Evolutionary conservation across 805 yeast species (phyloP).

Genomic region (Starmerella sirachaensis): DNA sequence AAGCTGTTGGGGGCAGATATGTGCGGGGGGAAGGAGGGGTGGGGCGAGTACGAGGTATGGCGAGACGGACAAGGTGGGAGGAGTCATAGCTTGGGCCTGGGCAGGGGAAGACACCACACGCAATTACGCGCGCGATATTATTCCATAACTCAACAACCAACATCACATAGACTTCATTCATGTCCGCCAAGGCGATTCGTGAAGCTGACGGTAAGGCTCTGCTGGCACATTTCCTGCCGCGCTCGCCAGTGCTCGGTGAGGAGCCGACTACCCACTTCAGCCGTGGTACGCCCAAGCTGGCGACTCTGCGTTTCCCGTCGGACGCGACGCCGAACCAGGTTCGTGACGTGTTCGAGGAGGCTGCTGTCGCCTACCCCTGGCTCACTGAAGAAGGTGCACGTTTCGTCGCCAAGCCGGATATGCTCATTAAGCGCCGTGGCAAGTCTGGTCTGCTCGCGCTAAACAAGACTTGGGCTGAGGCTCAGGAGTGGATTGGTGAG

Average conservation of each 20-base stretch:
- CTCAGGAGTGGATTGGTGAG: constrained; percentile 34
- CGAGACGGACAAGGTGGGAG: no score
- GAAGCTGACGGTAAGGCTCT: constrained; percentile 39
- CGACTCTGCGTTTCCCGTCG: constrained; percentile 29
- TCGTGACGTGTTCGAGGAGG: constrained; percentile 28
- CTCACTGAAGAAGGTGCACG: constrained; percentile 28
- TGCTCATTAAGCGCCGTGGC: constrained; percentile 37
- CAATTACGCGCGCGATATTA: no score
- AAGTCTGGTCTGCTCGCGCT: constrained; percentile 35
- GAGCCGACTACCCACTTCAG: constrained; percentile 28
- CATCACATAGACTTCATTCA: no score
- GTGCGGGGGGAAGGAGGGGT: no score
- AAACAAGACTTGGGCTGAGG: constrained; percentile 35
- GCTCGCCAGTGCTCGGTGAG: constrained; percentile 30
- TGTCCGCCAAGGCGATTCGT: constrained; percentile 37
- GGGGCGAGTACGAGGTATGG: no score
- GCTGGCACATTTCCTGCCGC: constrained; percentile 33
- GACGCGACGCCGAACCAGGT: constrained; percentile 24
- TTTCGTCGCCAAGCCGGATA: constrained; percentile 38
- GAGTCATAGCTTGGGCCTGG: no score
- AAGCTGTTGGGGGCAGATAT: no score
- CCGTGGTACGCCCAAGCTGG: constrained; percentile 29
- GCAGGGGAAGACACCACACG: no score
- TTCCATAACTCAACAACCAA: no score
- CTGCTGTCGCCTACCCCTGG: constrained; percentile 35